These are phyloP conservation scores for Magnusiomyces tetraspermus DNA, from an alignment of 1,139 yeast species.

Conservation along the genomic window DNA sequence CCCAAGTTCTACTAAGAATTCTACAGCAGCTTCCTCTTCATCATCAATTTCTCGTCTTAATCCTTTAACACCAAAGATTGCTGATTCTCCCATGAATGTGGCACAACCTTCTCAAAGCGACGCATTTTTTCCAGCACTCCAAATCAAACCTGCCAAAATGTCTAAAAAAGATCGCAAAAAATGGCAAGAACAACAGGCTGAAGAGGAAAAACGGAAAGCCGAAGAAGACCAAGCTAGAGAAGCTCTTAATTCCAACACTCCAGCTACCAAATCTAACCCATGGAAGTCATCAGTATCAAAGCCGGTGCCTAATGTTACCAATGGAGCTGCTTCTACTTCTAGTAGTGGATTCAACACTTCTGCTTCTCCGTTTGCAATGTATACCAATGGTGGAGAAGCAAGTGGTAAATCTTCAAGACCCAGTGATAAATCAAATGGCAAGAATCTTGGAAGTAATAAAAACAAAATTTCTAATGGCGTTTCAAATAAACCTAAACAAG, in stretches of 20 bases:
- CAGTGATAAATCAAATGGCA: too few species aligned
- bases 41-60: not conserved
- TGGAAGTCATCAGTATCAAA: constrained; percentile 7
- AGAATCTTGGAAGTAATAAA: not conserved
- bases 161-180: constrained; percentile 49
- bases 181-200: constrained; percentile 20
- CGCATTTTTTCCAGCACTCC: not conserved
- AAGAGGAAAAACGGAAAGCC: not conserved
- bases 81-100: not conserved
- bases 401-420: not conserved
- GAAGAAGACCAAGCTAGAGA: not conserved
- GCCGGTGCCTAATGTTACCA: not conserved
- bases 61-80: not conserved
- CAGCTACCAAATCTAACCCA: constrained; percentile 9
- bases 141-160: constrained; percentile 22
- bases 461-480: not conserved
- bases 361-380: constrained; percentile 2
- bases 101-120: not conserved
- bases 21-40: not conserved
- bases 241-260: constrained; percentile 1
- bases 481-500: not conserved
- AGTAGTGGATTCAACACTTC: not conserved
- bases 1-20: too few species aligned
- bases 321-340: not conserved
- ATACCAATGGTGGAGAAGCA: not conserved